These are phyloP conservation scores for Prosopis cineraria DNA, from an alignment of 306 rosid species.

Conservation along the genomic window DNA sequence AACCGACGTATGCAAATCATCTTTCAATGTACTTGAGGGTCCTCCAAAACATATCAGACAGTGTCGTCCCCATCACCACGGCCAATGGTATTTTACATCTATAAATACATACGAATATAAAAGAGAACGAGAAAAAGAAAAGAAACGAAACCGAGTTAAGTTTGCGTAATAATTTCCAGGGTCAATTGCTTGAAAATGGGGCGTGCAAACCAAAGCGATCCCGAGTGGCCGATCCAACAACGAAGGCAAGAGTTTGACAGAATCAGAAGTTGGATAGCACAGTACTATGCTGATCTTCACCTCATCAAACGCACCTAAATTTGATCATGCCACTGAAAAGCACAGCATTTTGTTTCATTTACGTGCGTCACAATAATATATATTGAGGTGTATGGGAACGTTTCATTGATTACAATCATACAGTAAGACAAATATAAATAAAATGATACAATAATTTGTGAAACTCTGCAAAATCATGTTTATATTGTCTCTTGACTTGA, in stretches of 20 bases:
- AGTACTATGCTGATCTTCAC: slow-evolving; percentile 40
- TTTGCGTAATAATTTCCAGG: slow-evolving; percentile 33
- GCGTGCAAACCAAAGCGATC: slow-evolving; percentile 38
- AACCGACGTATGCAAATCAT: neutral
- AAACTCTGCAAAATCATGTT: too few species aligned
- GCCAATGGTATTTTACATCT: slow-evolving; percentile 26
- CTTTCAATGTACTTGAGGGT: slow-evolving; percentile 43
- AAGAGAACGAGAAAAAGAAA: neutral
- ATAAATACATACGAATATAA: neutral
- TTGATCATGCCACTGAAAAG: neutral
- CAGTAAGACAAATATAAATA: too few species aligned
- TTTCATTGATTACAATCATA: too few species aligned
- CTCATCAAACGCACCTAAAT: neutral
- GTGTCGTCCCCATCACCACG: slow-evolving; percentile 43
- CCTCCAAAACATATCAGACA: slow-evolving; percentile 47
- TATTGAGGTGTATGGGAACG: neutral
- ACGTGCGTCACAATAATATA: too few species aligned
- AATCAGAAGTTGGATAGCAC: slow-evolving; percentile 46
- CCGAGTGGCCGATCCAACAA: slow-evolving; percentile 49
- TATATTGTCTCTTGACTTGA: too few species aligned
- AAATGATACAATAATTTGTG: too few species aligned
- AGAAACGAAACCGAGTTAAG: neutral
- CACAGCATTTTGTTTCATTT: neutral
- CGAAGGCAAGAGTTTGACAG: slow-evolving; percentile 40
- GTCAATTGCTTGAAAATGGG: slow-evolving; percentile 52